Conservation (phyloP, 192 early-diverging fungal species). For the Linnemannia exigua region DNA sequence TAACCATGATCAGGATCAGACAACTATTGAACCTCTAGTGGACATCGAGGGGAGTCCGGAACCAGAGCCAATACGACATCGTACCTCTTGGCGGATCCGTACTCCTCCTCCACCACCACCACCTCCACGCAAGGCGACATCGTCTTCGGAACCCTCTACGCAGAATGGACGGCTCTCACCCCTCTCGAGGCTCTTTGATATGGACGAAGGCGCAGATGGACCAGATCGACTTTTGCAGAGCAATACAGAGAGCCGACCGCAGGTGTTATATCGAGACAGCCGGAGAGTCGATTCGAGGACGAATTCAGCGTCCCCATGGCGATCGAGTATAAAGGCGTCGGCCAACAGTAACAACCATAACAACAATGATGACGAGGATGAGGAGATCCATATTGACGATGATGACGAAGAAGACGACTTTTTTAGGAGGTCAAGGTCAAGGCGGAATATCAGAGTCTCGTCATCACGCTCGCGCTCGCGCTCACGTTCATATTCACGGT, state of each 20-base stretch:
- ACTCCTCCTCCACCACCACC: neutral
- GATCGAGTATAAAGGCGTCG: slow-evolving; percentile 36
- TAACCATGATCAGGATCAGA: slow-evolving; percentile 29
- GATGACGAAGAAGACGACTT: slow-evolving; percentile 24
- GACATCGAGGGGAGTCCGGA: slow-evolving; percentile 7
- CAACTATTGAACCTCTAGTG: slow-evolving; percentile 18
- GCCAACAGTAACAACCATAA: slow-evolving; percentile 32
- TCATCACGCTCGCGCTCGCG: neutral
- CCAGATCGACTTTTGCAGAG: slow-evolving; percentile 39
- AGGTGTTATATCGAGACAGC: slow-evolving; percentile 1
- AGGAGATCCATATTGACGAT: slow-evolving; percentile 48
- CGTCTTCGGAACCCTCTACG: slow-evolving; percentile 26
- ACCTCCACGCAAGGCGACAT: slow-evolving; percentile 32
- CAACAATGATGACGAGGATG: slow-evolving; percentile 20
- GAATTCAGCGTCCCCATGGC: neutral
- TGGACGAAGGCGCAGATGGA: slow-evolving; percentile 46
- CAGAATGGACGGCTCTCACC: slow-evolving; percentile 21
- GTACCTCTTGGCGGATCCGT: neutral
- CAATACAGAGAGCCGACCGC: slow-evolving; percentile 36
- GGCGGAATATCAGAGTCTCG: slow-evolving; percentile 1
- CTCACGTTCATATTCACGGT: neutral
- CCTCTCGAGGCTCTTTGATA: slow-evolving; percentile 49
- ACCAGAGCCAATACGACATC: slow-evolving; percentile 1
- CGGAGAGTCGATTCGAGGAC: neutral
- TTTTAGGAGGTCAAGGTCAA: slow-evolving; percentile 8